Conservation (phyloP, 257 asterid genomes). For the Solanum boliviense region DNA sequence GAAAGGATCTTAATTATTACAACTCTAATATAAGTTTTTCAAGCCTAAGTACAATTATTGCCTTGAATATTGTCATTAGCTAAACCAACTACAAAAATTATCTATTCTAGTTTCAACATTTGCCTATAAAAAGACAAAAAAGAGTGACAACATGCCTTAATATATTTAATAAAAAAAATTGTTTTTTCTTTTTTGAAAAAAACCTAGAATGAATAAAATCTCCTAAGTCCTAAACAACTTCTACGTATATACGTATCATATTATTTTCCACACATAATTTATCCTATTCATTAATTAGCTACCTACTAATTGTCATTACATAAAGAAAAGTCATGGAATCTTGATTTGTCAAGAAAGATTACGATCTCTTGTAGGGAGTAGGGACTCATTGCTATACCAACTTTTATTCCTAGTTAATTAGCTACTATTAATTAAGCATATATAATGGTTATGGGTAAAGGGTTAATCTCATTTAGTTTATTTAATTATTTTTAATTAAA, state of each 20-base stretch:
- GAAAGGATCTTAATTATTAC: not conserved
- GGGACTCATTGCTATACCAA: not conserved
- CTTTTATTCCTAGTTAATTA: not conserved
- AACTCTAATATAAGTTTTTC: not conserved
- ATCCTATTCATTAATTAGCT: not conserved
- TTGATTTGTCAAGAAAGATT: not conserved
- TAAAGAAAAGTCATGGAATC: not conserved
- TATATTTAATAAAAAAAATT: not conserved
- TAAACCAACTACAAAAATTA: not conserved
- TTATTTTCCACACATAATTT: not conserved
- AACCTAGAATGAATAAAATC: not conserved
- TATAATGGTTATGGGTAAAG: not conserved
- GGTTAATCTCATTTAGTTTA: not conserved
- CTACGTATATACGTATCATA: not conserved
- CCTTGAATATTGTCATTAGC: not conserved
- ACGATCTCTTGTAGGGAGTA: not conserved
- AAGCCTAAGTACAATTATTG: not conserved
- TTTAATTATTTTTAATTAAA: too few species aligned
- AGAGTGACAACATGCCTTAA: not conserved
- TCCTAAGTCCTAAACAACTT: not conserved
- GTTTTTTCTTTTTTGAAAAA: not conserved
- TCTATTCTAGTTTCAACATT: not conserved
- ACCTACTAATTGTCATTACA: not conserved
- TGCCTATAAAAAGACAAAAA: not conserved
- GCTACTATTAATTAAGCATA: not conserved